Base-by-base conservation (phyloP, 2,329 filamentous ascomycete genomes). In the Nemania sp. region DNA sequence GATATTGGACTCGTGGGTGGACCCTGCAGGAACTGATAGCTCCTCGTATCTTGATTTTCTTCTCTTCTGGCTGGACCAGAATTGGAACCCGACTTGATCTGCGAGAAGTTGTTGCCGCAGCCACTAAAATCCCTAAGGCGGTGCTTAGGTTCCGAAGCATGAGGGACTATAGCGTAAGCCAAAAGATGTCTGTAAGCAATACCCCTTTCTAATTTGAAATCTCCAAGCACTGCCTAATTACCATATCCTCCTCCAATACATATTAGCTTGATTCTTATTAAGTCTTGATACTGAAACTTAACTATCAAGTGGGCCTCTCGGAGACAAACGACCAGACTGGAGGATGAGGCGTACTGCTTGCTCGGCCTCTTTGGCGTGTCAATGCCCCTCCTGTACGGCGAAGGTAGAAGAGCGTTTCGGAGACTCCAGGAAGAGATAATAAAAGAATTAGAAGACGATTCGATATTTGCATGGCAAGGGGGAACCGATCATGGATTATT, bases 401-500 rank as follows among this genome's bases (percentile, higher is more conserved):
- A 66, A 45, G 63, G 63, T 18, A 45, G 54, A 38, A 58, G 51
- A 45, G 62, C 62, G 11, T 64, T 64, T 24, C 29, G 29, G 2
- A 58, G 62, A 26, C 55, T 64, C 5, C 55, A 64, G 29, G 54
- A 64, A n/a, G 55, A 64, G n/a, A 59, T 64, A 49, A 52, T 64
- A 47, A 62, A 29, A 62, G 64, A 62, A 67, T 61, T 6, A 70
- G 69, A 75, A 35, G 72, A 73, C n/a, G 69, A 72, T n/a, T 73
- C 73, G 1, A 71, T 73, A 35, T 73, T 74, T 32, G 71, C 73
- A 22, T 74, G 72, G 71, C 47, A 64, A 38, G 62, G 62, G 7
- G 62, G 62, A 26, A 52, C 54, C 26, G 54, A 64, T 8, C 24
- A 47, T 7, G 62, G 54, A 45, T 45, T 64, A 57, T 35, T 64